These are phyloP conservation scores for Moelleriella libera DNA, from an alignment of 2,329 filamentous ascomycete genomes.

Conservation along the genomic window DNA sequence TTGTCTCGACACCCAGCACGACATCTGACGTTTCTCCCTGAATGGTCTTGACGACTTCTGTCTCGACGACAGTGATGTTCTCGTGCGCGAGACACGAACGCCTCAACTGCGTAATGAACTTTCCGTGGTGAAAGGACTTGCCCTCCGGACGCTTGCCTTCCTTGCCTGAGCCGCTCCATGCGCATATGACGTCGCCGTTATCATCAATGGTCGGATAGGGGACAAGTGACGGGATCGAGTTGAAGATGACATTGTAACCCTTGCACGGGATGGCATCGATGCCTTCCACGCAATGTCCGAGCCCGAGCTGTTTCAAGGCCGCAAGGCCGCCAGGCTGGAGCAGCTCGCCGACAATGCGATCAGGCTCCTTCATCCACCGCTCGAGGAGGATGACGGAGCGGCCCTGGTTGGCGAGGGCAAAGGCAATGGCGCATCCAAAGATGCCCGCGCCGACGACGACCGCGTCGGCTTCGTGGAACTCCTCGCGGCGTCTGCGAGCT, in stretches of 20 bases:
- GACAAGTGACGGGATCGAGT: constrained; percentile 58
- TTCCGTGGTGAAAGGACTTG: constrained; percentile 81
- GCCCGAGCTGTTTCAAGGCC: constrained; percentile 66
- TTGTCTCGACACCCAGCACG: constrained; percentile 70
- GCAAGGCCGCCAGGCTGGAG: constrained; percentile 83
- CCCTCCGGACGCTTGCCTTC: constrained; percentile 44
- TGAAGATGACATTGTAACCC: constrained; percentile 81
- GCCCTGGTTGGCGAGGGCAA: constrained; percentile 74
- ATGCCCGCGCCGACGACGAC: constrained; percentile 88
- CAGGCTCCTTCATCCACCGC: constrained; percentile 76
- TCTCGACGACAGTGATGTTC: constrained; percentile 86
- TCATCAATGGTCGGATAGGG: constrained; percentile 58
- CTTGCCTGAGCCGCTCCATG: constrained; percentile 20
- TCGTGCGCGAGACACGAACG: constrained; percentile 57
- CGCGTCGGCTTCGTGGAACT: constrained; percentile 59
- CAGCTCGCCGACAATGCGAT: constrained; percentile 91
- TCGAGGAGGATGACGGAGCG: constrained; percentile 85
- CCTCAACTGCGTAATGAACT: constrained; percentile 76
- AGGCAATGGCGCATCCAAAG: constrained; percentile 75
- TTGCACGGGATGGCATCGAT: constrained; percentile 76
- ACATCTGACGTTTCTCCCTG: constrained; percentile 53
- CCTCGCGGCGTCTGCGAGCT: constrained; percentile 29
- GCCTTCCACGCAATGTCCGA: constrained; percentile 68
- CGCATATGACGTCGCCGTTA: constrained; percentile 23
- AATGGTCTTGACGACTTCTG: constrained; percentile 66